Conservation (phyloP, 2,329 filamentous ascomycete genomes). For the Pestalotiopsis sp. region DNA sequence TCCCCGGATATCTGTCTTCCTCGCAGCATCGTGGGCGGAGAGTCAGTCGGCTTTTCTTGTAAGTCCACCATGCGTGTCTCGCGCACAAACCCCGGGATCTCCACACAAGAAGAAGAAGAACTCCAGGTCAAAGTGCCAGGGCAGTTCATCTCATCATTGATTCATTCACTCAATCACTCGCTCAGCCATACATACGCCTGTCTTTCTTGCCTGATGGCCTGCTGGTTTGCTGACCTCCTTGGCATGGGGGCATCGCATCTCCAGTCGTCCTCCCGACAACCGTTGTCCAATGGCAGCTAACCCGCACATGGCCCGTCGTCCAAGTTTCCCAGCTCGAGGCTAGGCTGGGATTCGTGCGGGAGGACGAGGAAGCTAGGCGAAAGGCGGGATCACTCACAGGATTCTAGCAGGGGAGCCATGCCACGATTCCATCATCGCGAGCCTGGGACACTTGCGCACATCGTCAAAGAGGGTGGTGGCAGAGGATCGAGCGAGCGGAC, state of each 20-base stretch:
- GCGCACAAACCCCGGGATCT: background rate
- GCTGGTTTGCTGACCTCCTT: background rate
- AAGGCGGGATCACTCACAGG: slow-evolving; percentile 30
- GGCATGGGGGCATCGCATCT: background rate
- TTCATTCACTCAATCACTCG: background rate
- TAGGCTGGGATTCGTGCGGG: slow-evolving; percentile 18
- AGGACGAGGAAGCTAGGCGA: slow-evolving; percentile 24
- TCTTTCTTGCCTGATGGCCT: background rate
- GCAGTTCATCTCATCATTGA: background rate
- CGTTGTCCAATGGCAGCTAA: background rate
- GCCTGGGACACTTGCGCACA: slow-evolving; percentile 2
- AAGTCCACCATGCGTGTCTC: background rate
- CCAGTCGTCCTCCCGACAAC: slow-evolving; percentile 4
- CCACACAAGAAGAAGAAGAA: background rate
- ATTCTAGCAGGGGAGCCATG: slow-evolving; percentile 24
- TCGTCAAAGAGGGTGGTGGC: slow-evolving; percentile 3
- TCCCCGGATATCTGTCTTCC: background rate
- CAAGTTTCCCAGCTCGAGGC: slow-evolving; percentile 7
- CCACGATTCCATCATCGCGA: slow-evolving; percentile 20
- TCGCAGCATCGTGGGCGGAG: background rate
- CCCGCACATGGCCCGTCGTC: background rate
- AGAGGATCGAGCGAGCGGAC: slow-evolving; percentile 1
- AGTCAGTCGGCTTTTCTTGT: background rate
- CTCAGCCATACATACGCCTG: background rate
- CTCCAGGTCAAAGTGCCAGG: background rate